Base-by-base conservation (phyloP, 192 early-diverging fungal species). In the Entophlyctis luteolus region DNA sequence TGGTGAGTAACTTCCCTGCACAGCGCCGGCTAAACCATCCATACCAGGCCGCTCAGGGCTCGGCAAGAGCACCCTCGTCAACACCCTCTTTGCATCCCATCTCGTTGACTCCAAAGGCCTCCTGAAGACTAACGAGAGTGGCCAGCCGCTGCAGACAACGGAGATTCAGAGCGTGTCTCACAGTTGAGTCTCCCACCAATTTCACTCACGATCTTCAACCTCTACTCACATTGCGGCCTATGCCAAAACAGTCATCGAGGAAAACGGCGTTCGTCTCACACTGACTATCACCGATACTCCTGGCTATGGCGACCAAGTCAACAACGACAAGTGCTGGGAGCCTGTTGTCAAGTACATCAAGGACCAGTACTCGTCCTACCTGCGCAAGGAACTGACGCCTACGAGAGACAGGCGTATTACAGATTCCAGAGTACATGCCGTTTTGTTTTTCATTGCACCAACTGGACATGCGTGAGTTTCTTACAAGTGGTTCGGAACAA, bases 261-360 rank as follows among this genome's bases (percentile, higher is more conserved):
- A 99, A 76, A 95, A 94, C 67, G 92, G 91, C 42, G 94, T 98
- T 56, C 86, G 86, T 55, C 84, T 97, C 75, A 88, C 87, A 80
- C 84, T 99, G 69, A 96, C 94, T 65, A 92, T 99, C 72, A 91
- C 95, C 42, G 96, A 99, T 72, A 99, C 96, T 53, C 96, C 96
- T 45, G 96, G 96, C 46, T 98, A 91, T 67, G 95, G 92, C 65
- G 96, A 98, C 81, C 93, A 95, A 79, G 93, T 96, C 68, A 98
- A 99, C 86, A 99, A 99, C 82, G 95, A 96, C 71, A 86, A 90
- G 62, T 98, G 96, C 74, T 96, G 94, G 94, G 92, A 93, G 62
- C 93, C 92, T n/a, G 92, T 98, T 63, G 87, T 94, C 74, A 96
- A 96, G 80, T 94, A 95, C 84, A 97, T 99, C 74, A 94, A 96